Conservation (phyloP, 2,329 filamentous ascomycete species). For the Verruconis gallopava region DNA sequence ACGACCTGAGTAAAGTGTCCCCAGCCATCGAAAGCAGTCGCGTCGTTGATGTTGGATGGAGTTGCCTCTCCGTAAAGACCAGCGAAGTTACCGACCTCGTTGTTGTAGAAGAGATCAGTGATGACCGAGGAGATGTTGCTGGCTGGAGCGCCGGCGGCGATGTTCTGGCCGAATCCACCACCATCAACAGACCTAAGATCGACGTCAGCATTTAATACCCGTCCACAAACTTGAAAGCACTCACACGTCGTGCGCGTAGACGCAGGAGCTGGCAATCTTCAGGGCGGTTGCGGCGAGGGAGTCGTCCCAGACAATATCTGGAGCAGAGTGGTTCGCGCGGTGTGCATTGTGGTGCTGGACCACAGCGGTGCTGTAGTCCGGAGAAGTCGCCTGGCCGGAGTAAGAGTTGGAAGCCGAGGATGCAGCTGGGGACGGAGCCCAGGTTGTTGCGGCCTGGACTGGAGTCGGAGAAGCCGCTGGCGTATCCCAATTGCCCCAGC, state of each 20-base stretch:
- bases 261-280: slow-evolving; percentile 51
- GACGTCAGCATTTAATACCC: slow-evolving; percentile 8
- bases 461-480: not conserved
- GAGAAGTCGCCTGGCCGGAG: slow-evolving; percentile 1
- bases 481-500: not conserved
- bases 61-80: slow-evolving; percentile 45
- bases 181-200: slow-evolving; percentile 37
- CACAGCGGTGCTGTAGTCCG: not conserved
- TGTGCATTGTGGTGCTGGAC: slow-evolving; percentile 68
- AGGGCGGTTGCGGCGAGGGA: slow-evolving; percentile 51
- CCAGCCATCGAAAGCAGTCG: slow-evolving; percentile 43
- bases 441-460: not conserved
- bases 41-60: slow-evolving; percentile 42
- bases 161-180: slow-evolving; percentile 79
- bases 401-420: slow-evolving; percentile 1
- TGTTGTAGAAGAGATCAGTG: slow-evolving; percentile 81
- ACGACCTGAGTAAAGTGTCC: slow-evolving; percentile 69
- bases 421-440: not conserved
- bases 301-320: slow-evolving; percentile 51
- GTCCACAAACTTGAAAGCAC: slow-evolving; percentile 20
- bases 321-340: slow-evolving; percentile 67
- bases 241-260: slow-evolving; percentile 66
- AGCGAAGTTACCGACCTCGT: slow-evolving; percentile 49
- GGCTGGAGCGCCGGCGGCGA: slow-evolving; percentile 53
- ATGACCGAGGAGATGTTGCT: slow-evolving; percentile 53